Percentiles rank a stretch among this genome's conserved stretches.
Evolutionary conservation across 352 stramenopile genomes (phyloP).

Genomic region (Phytophthora foliorum): DNA sequence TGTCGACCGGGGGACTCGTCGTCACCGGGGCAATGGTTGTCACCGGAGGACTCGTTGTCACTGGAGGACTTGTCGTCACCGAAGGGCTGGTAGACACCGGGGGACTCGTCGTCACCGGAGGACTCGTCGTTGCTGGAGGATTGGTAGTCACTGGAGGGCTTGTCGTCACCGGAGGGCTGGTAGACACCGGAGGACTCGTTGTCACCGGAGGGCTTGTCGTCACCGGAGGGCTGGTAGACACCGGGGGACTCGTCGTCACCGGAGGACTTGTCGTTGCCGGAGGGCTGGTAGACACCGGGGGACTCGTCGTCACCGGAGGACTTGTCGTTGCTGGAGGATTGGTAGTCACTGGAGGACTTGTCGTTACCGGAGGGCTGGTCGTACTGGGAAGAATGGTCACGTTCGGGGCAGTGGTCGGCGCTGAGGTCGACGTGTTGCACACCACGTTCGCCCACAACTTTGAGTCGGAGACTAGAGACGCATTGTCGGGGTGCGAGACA

Average conservation of each 20-base stretch:
- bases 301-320: not conserved
- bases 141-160: not conserved
- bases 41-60: not conserved
- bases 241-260: not conserved
- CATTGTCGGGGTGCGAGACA: slow-evolving; percentile 31
- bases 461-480: slow-evolving; percentile 24
- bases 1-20: too few relatives aligned
- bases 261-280: not conserved
- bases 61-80: slow-evolving; percentile 32
- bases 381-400: slow-evolving; percentile 5
- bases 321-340: not conserved
- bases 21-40: not conserved
- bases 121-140: not conserved
- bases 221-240: not conserved
- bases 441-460: slow-evolving; percentile 27
- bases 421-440: slow-evolving; percentile 7
- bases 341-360: not conserved
- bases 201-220: not conserved
- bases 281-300: not conserved
- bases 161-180: not conserved
- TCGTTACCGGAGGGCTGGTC: not conserved
- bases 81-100: not conserved
- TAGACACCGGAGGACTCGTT: not conserved
- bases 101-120: not conserved
- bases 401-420: slow-evolving; percentile 4